Conservation (phyloP, 306 rosid genomes). For the Luffa aegyptiaca region DNA sequence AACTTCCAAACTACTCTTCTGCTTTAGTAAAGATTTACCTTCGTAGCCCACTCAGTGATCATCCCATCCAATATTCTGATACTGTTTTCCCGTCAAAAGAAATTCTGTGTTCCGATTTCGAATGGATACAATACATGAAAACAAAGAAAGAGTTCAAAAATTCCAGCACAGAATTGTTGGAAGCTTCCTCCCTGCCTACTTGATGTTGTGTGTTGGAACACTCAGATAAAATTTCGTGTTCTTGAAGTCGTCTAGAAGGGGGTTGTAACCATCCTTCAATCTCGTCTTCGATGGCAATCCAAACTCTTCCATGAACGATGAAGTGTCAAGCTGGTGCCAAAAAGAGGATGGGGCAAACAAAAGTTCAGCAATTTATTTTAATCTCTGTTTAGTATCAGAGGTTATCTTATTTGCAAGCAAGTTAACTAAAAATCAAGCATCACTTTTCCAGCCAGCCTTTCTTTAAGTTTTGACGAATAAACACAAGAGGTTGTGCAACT, state of each 20-base stretch:
- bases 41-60: background rate
- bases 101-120: background rate
- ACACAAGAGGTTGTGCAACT: conserved; percentile 12
- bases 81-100: background rate
- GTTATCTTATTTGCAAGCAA: background rate
- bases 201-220: conserved; percentile 75
- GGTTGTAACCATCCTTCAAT: conserved; percentile 89
- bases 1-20: background rate
- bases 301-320: conserved; percentile 98
- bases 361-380: background rate
- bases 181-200: conserved; percentile 20
- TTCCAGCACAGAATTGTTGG: background rate
- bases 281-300: conserved; percentile 82
- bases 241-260: conserved; percentile 86
- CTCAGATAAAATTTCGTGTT: conserved; percentile 83
- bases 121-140: background rate
- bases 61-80: background rate
- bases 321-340: conserved; percentile 62
- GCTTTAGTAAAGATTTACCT: background rate
- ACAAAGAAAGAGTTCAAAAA: background rate
- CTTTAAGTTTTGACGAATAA: background rate
- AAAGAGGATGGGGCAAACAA: background rate
- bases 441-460: background rate
- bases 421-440: background rate
- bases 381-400: background rate